phyloP scores from a whole-genome alignment of 208 protist genomes.

The Leishmania major region DNA sequence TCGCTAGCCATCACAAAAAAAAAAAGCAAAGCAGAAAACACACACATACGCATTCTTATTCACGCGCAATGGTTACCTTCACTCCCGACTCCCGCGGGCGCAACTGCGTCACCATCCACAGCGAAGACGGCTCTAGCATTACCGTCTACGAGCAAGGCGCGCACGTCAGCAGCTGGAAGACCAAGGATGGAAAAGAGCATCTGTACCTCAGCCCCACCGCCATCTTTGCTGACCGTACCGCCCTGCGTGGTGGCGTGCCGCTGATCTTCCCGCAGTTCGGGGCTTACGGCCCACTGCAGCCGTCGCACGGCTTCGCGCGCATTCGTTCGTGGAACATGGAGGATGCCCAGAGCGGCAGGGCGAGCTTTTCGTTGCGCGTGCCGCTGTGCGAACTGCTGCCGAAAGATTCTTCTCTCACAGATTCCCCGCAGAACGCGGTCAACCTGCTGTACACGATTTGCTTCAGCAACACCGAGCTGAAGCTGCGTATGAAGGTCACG shows the following conservation, averaged over 20 bases:
- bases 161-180: constrained; percentile 85
- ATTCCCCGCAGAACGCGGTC: constrained; percentile 33
- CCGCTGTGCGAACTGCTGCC: constrained; percentile 31
- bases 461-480: constrained; percentile 64
- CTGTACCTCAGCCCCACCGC: constrained; percentile 85
- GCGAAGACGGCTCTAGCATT: constrained; percentile 74
- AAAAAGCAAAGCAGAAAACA: constrained; percentile 20
- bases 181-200: constrained; percentile 53
- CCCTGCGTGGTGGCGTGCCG: constrained; percentile 89
- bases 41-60: neutral
- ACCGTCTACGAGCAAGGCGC: constrained; percentile 87
- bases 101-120: constrained; percentile 36
- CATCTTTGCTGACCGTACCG: constrained; percentile 63
- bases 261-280: constrained; percentile 92
- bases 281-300: constrained; percentile 56
- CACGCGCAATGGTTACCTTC: constrained; percentile 35
- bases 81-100: constrained; percentile 38
- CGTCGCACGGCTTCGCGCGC: constrained; percentile 85
- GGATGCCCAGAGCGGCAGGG: constrained; percentile 35
- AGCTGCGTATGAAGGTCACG: constrained; percentile 62
- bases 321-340: constrained; percentile 44
- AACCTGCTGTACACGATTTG: constrained; percentile 66
- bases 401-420: constrained; percentile 25
- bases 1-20: constrained; percentile 5
- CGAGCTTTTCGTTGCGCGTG: constrained; percentile 38